These are phyloP conservation scores for Sisymbrium irio DNA, from an alignment of 345 rosid species.

Conservation along the genomic window DNA sequence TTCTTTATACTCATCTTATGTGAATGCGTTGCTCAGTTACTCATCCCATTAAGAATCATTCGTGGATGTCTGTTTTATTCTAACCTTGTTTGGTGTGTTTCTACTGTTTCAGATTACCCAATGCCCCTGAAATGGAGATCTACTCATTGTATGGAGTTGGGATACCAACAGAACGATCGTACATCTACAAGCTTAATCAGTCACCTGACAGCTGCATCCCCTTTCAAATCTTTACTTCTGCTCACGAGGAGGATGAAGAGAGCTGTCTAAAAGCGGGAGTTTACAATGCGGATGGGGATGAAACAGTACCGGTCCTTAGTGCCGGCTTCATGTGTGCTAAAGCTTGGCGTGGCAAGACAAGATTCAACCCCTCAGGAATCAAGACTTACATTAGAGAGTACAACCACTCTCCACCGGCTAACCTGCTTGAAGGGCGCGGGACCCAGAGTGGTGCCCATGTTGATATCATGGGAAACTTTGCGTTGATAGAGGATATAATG, in stretches of 20 bases:
- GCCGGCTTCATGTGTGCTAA: conserved; percentile 93
- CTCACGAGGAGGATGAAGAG: conserved; percentile 54
- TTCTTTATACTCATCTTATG: too few species aligned
- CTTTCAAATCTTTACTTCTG: conserved; percentile 80
- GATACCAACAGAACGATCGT: conserved; percentile 90
- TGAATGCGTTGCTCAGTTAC: too few species aligned
- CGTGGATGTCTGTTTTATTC: background rate
- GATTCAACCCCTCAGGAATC: conserved; percentile 87
- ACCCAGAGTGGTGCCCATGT: conserved; percentile 91
- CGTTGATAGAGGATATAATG: conserved; percentile 77
- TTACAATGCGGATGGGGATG: conserved; percentile 83
- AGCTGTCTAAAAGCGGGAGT: conserved; percentile 81
- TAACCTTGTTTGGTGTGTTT: conserved; percentile 8
- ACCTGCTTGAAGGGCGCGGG: conserved; percentile 87
- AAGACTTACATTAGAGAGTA: conserved; percentile 74
- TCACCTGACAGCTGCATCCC: conserved; percentile 81
- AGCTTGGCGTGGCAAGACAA: conserved; percentile 94
- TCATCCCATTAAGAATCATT: background rate
- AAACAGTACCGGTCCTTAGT: conserved; percentile 87
- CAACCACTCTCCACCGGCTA: conserved; percentile 80
- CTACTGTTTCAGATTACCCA: conserved; percentile 65
- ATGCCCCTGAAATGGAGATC: conserved; percentile 93
- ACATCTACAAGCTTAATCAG: conserved; percentile 67
- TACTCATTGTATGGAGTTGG: conserved; percentile 91
- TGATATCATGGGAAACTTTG: conserved; percentile 98